Evolutionary conservation across 1,139 yeast genomes (phyloP).

Genomic region (Nakaseomyces sp.): DNA sequence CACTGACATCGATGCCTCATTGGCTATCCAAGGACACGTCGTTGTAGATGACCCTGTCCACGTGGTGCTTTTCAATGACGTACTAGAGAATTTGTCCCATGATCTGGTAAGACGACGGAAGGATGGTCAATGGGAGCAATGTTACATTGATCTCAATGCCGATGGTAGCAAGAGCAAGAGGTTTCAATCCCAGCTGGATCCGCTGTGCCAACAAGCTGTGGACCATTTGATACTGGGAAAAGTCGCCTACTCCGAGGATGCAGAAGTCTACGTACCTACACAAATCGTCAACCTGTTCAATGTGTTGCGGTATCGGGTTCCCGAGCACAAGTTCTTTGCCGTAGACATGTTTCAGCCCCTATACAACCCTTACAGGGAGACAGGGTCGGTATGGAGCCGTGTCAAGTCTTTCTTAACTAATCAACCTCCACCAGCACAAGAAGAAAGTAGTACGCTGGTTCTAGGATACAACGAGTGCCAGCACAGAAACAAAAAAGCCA

Average conservation of each 20-base stretch:
- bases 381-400: not conserved
- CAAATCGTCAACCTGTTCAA: conserved; percentile 23
- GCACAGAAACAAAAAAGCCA: conserved; percentile 6
- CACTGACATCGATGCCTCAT: conserved; percentile 5
- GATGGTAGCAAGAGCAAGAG: not conserved
- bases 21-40: not conserved
- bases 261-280: conserved; percentile 22
- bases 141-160: conserved; percentile 14
- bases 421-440: too few relatives aligned
- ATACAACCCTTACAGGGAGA: not conserved
- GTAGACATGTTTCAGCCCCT: conserved; percentile 14
- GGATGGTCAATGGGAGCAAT: conserved; percentile 8
- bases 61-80: conserved; percentile 25
- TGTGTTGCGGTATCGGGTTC: conserved; percentile 16
- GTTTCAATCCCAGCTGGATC: not conserved
- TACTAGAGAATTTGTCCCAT: conserved; percentile 22
- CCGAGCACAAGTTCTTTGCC: conserved; percentile 25
- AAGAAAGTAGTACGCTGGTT: conserved; percentile 5
- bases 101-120: conserved; percentile 18
- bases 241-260: not conserved
- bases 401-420: not conserved
- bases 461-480: conserved; percentile 6
- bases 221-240: not conserved
- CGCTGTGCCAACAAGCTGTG: not conserved
- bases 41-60: conserved; percentile 26